Evolutionary conservation across 257 asterid species (phyloP), one percentile per base, ranked within the genome.

Genomic region (Plantago elongata): DNA sequence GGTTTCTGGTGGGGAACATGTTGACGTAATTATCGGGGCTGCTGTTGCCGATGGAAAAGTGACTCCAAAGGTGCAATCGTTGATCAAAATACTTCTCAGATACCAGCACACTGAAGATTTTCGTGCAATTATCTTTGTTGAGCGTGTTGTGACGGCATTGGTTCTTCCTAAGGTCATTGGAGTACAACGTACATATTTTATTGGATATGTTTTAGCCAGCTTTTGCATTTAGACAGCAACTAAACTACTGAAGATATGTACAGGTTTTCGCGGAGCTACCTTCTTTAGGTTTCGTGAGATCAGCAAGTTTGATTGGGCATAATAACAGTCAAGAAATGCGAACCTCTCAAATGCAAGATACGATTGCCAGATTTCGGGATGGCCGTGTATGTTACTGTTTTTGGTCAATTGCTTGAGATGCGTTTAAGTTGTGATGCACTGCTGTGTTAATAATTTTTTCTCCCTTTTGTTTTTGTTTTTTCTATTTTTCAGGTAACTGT

Each of bases 31-130:
- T 69, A 82, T 85, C 76, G 99, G 99, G 63, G 97, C 99, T 82
- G 99, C 99, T 67, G 99, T 93, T 75, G 99, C 99, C 61, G 99
- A 93, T 75, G 99, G 96, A 57, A 93, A 93, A 83, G 99, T 93
- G 79, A 93, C 99, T 55, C 99, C 97, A n/a, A 92, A 89, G 73
- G 97, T 93, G 77, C 99, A 93, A 79, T 87, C 99, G 44, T 73
- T 93, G 76, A 85, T 93, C 66, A 93, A 93, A 77, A 62, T 87
- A 61, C 99, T 93, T 78, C 84, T 89, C 73, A 87, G 84, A 69
- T 89, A 93, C 76, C 95, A 93, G 73, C 80, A 83, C 51, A 89
- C 96, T 3, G 89, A 85, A 79, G 99, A 93, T 73, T 93, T 93
- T 52, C 97, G 96, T 51, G 99, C 99, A 45, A 93, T 93, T 66